Conservation (phyloP, 305 asterid genomes). For the Fraxinus ornus region DNA sequence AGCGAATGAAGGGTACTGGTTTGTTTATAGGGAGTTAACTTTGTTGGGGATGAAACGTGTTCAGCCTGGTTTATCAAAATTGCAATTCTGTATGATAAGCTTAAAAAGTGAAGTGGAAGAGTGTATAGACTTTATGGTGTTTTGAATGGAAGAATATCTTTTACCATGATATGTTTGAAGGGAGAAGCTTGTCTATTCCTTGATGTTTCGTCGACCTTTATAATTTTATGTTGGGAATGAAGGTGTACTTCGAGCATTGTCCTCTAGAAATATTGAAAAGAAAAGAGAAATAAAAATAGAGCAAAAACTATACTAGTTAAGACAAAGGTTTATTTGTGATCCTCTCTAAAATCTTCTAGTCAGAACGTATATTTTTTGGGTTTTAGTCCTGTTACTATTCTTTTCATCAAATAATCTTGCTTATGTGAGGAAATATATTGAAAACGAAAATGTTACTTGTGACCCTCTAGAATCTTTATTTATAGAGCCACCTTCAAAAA, state of each 20-base stretch:
- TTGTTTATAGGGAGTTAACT: neutral
- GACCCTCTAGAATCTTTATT: neutral
- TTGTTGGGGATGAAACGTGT: neutral
- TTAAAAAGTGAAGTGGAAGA: neutral
- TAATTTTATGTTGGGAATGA: too few species aligned
- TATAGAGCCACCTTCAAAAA: neutral
- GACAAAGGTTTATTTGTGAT: neutral
- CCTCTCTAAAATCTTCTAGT: neutral
- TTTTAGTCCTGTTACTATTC: neutral
- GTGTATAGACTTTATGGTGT: neutral
- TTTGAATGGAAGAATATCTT: neutral
- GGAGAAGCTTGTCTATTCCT: too few species aligned
- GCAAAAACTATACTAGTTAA: neutral
- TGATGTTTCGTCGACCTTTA: too few species aligned
- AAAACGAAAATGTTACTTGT: neutral
- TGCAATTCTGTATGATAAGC: neutral
- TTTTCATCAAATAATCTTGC: neutral
- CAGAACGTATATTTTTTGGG: neutral
- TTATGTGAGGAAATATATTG: neutral
- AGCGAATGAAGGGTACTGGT: neutral
- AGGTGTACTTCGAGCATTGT: neutral
- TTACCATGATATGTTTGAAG: too few species aligned
- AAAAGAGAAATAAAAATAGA: neutral
- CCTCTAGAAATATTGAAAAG: neutral
- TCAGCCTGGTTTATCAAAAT: neutral